These are phyloP conservation scores for Thelephora terrestris DNA, from an alignment of 1,284 basidiomycete genomes.

Conservation along the genomic window DNA sequence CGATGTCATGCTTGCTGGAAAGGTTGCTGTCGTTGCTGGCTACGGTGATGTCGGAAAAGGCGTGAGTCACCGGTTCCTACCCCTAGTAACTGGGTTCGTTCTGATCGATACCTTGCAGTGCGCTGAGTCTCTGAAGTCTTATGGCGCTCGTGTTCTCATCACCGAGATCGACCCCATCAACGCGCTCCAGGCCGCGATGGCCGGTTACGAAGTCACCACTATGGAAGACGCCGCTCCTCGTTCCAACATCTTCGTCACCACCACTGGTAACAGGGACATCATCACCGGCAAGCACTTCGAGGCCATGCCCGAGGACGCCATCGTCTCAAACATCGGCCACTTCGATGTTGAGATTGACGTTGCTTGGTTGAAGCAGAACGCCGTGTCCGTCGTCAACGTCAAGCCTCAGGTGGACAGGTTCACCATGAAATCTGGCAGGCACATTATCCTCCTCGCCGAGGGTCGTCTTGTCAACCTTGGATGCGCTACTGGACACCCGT, in stretches of 20 bases:
- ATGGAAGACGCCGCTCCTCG: conserved; percentile 95
- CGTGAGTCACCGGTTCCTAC: conserved; percentile 38
- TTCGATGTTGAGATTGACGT: conserved; percentile 99
- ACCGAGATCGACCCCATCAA: conserved; percentile 99
- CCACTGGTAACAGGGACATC: conserved; percentile 98
- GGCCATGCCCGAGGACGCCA: conserved; percentile 96
- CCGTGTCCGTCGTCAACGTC: conserved; percentile 80
- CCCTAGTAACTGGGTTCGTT: conserved; percentile 8
- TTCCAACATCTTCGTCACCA: conserved; percentile 94
- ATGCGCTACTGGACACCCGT: conserved; percentile 89
- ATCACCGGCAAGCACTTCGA: conserved; percentile 90
- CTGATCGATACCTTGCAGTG: conserved; percentile 45
- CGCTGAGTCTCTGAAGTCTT: conserved; percentile 93
- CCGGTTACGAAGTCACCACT: conserved; percentile 96
- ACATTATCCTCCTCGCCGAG: conserved; percentile 96
- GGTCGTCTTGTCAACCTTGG: conserved; percentile 99
- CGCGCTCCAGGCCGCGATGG: conserved; percentile 98
- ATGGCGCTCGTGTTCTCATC: conserved; percentile 92
- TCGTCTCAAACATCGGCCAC: conserved; percentile 98
- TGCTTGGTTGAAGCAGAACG: conserved; percentile 95
- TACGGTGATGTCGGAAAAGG: conserved; percentile 99
- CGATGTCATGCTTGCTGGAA: conserved; percentile 99
- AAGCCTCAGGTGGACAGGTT: conserved; percentile 99
- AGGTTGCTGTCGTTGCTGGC: conserved; percentile 97
- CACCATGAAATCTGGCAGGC: conserved; percentile 86